These are phyloP conservation scores for Trametes villosa DNA, from an alignment of 768 basidiomycete genomes.

Conservation along the genomic window DNA sequence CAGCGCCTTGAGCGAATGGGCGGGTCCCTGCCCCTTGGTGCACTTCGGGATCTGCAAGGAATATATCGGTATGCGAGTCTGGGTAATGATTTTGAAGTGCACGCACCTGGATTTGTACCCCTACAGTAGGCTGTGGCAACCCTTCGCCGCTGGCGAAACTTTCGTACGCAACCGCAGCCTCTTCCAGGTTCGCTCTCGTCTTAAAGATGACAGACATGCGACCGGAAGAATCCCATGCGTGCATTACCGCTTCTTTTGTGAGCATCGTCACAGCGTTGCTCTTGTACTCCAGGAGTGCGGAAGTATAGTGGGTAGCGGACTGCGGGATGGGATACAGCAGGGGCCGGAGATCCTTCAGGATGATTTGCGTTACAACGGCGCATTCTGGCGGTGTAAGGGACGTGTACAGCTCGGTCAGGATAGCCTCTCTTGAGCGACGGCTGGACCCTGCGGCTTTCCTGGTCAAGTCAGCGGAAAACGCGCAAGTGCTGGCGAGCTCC, in stretches of 20 bases:
- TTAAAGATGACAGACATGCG: constrained; percentile 58
- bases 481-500: constrained; percentile 71
- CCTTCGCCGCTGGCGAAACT: constrained; percentile 35
- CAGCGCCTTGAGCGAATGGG: constrained; percentile 57
- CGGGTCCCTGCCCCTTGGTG: constrained; percentile 66
- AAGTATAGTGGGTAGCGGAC: constrained; percentile 46
- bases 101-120: constrained; percentile 65
- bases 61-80: constrained; percentile 4
- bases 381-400: constrained; percentile 65
- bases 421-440: constrained; percentile 37
- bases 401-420: constrained; percentile 63
- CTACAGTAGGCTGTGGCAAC: constrained; percentile 49
- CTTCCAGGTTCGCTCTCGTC: constrained; percentile 60
- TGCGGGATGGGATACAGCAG: constrained; percentile 69
- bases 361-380: constrained; percentile 79
- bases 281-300: constrained; percentile 60
- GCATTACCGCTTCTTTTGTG: constrained; percentile 66
- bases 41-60: constrained; percentile 76
- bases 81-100: background rate
- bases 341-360: constrained; percentile 85
- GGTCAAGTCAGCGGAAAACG: constrained; percentile 54
- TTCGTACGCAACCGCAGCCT: constrained; percentile 44
- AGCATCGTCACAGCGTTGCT: constrained; percentile 58
- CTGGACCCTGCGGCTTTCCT: constrained; percentile 42
- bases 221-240: constrained; percentile 66